A percentile compares a stretch with the other conserved stretches of the same genome.
Conservation (phyloP, 352 stramenopile genomes). For the Phytophthora uliginosa region DNA sequence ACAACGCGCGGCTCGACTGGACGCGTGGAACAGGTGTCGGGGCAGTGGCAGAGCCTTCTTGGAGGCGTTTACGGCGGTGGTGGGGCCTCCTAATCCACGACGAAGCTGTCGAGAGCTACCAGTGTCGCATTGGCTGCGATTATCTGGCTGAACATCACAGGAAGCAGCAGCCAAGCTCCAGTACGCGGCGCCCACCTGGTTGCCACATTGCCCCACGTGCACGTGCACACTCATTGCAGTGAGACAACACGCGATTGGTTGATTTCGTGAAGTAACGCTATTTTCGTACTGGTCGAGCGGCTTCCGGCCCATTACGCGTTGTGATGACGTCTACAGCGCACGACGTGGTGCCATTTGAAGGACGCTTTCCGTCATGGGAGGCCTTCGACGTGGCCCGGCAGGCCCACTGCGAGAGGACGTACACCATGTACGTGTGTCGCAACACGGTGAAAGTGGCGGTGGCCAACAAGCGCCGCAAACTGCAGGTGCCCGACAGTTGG, state of each 20-base stretch:
- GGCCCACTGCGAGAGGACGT: slow-evolving; percentile 78
- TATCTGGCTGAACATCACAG: neutral
- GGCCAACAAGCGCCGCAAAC: slow-evolving; percentile 76
- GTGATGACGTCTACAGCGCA: slow-evolving; percentile 34
- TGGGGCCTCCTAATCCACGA: slow-evolving; percentile 1
- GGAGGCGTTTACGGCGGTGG: slow-evolving; percentile 1
- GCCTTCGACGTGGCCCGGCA: slow-evolving; percentile 74
- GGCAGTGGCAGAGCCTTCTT: slow-evolving; percentile 28
- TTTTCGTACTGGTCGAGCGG: neutral
- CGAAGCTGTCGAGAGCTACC: slow-evolving; percentile 7
- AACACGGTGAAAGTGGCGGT: slow-evolving; percentile 82
- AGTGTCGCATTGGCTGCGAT: neutral
- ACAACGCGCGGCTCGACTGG: slow-evolving; percentile 55
- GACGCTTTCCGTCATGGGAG: slow-evolving; percentile 82
- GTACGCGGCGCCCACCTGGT: slow-evolving; percentile 80
- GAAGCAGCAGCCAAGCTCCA: slow-evolving; percentile 55
- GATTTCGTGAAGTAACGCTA: neutral
- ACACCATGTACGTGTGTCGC: slow-evolving; percentile 86
- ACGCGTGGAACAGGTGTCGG: slow-evolving; percentile 63
- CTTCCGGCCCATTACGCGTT: slow-evolving; percentile 14
- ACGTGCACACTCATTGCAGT: slow-evolving; percentile 62
- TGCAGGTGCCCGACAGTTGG: slow-evolving; percentile 72
- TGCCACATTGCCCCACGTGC: slow-evolving; percentile 85
- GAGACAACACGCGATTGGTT: slow-evolving; percentile 14
- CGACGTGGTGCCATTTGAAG: slow-evolving; percentile 77